Base-by-base conservation (phyloP, 2,329 filamentous ascomycete species). In the Ophioceras dolichostomum region DNA sequence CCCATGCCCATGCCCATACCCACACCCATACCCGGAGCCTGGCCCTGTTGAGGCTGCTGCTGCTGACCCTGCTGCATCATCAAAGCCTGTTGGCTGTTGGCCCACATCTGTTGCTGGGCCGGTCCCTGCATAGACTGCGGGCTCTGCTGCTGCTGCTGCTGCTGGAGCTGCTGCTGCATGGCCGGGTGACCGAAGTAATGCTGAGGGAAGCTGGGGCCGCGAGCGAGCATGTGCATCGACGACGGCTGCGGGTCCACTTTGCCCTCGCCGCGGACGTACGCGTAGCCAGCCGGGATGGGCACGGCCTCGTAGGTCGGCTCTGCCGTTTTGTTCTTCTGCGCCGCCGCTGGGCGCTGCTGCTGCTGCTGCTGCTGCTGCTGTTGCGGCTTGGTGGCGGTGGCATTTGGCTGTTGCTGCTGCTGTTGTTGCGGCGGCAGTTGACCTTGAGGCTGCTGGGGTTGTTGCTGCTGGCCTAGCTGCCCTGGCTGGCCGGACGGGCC, bases 291-390 rank as follows among this genome's bases (percentile, higher is more conserved):
- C 1, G 61, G 60, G 26, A 62, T 60, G 2, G 61, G 57, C 1
- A 64, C 56, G 10, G 48, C 46, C 3, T 47, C 57, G 27, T 64
- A 64, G 20, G 50, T 50, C 10, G 52, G 58, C 32, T 60, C 59
- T 2, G n/a, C n/a, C n/a, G n/a, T n/a, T n/a, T n/a, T n/a, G n/a
- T n/a, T n/a, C n/a, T n/a, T n/a, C n/a, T n/a, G n/a, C n/a, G n/a
- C n/a, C n/a, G n/a, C n/a, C n/a, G n/a, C n/a, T n/a, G 31, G 24
- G 37, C 4, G 17, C 32, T 40, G 40, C 28, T 27, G 29, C 21
- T 43, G 42, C 13, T 33, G 38, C n/a, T 37, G 37, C 17, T 19
- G 37, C 10, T 32, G 38, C 21, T 37, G 34, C 32, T 31, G n/a
- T n/a, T n/a, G n/a, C n/a, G n/a, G n/a, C n/a, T n/a, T n/a, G n/a